Conservation (phyloP, 2,329 filamentous ascomycete species). For the Neofusicoccum sp. region DNA sequence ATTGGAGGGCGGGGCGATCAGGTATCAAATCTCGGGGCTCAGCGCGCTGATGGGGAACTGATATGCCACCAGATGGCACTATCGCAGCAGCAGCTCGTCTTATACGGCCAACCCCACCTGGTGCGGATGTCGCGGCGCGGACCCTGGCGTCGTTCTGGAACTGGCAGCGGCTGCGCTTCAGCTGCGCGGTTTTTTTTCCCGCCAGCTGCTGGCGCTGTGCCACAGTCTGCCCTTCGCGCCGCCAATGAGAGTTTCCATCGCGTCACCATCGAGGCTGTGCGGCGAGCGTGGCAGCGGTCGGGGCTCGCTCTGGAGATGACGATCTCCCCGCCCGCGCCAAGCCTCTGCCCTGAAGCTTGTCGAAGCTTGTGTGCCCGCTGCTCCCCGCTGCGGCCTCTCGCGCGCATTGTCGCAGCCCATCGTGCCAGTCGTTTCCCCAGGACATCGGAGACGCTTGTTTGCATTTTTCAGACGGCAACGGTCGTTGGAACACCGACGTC, state of each 20-base stretch:
- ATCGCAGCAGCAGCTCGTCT: background rate
- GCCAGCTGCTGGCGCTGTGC: no score
- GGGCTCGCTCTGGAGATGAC: background rate
- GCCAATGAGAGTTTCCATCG: no score
- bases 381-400: background rate
- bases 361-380: background rate
- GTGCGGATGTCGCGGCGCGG: conserved; percentile 5
- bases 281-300: background rate
- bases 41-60: background rate
- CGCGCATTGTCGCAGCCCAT: no score
- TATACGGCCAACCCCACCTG: background rate
- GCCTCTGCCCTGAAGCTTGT: conserved; percentile 2
- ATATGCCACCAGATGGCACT: no score
- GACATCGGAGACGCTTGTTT: no score
- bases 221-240: no score
- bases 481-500: no score
- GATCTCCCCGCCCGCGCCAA: background rate
- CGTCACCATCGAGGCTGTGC: background rate
- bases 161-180: background rate
- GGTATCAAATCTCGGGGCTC: background rate
- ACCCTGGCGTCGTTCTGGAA: conserved; percentile 4
- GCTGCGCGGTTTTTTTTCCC: background rate
- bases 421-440: no score
- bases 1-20: background rate
- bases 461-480: no score